Evolutionary conservation across 129 eudicot species (phyloP).

Genomic region (Arctium lappa): DNA sequence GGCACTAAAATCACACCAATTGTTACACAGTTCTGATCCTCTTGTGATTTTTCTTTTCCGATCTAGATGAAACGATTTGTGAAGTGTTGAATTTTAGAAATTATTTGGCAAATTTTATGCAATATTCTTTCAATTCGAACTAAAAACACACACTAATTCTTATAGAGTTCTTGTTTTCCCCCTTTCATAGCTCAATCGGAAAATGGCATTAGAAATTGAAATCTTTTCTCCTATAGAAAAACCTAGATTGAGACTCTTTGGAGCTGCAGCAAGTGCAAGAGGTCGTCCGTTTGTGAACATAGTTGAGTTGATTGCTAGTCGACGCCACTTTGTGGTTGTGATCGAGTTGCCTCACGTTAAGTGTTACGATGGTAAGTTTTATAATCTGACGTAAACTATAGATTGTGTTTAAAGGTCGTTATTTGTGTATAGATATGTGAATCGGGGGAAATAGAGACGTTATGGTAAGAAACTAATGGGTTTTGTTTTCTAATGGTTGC

Average conservation of each 20-base stretch:
- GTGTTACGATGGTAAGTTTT: constrained; percentile 12
- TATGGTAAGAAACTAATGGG: not conserved
- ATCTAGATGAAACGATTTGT: not conserved
- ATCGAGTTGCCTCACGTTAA: constrained; percentile 16
- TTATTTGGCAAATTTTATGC: not conserved
- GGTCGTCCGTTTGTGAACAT: constrained; percentile 11
- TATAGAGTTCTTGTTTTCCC: not conserved
- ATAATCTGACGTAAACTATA: not conserved
- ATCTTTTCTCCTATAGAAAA: not conserved
- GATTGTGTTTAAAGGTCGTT: not conserved
- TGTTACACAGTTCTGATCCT: not conserved
- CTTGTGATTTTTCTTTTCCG: not conserved
- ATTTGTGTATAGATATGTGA: not conserved
- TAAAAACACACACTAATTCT: not conserved
- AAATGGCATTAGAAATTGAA: not conserved
- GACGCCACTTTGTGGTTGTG: not conserved
- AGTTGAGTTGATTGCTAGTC: constrained; percentile 6
- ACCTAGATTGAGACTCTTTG: not conserved
- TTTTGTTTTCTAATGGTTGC: not conserved
- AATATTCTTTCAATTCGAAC: not conserved
- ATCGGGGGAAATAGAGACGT: not conserved
- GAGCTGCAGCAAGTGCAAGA: not conserved
- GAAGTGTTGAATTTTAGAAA: not conserved
- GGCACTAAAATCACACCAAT: not conserved
- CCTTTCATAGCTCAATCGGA: not conserved